Conservation (phyloP, 2,329 filamentous ascomycete genomes). For the Diaporthe eres region DNA sequence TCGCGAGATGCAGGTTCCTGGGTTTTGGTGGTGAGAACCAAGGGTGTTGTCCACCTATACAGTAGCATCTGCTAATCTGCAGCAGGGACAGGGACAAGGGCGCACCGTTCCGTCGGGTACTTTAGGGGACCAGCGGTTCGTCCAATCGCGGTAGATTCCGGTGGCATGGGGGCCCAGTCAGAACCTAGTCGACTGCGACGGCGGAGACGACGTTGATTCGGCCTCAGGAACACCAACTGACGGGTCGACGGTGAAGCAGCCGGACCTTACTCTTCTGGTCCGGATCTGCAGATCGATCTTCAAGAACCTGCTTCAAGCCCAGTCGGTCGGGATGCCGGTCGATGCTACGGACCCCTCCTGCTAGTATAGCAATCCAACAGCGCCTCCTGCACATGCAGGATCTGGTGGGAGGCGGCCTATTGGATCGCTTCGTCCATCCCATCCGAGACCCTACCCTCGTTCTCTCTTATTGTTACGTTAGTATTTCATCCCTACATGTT, state of each 20-base stretch:
- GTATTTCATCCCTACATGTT: too few relatives aligned
- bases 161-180: not conserved
- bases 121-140: not conserved
- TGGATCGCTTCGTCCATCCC: not conserved
- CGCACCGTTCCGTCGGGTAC: conserved; percentile 20
- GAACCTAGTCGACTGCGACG: not conserved
- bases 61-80: not conserved
- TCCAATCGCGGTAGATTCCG: conserved; percentile 14
- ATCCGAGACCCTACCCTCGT: not conserved
- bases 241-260: not conserved
- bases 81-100: conserved; percentile 22
- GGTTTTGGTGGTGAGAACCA: not conserved
- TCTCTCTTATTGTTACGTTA: not conserved
- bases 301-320: not conserved
- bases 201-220: conserved; percentile 7
- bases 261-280: conserved; percentile 1
- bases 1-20: not conserved
- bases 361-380: not conserved
- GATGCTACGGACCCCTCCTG: not conserved
- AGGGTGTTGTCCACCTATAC: not conserved
- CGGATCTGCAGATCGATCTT: not conserved
- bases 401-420: not conserved
- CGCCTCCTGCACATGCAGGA: not conserved
- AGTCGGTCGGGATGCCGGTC: conserved; percentile 11
- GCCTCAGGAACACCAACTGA: not conserved